Evolutionary conservation across 352 stramenopile genomes (phyloP), one percentile per base, ranked within the genome.

Genomic region (Globisporangium middletonii): DNA sequence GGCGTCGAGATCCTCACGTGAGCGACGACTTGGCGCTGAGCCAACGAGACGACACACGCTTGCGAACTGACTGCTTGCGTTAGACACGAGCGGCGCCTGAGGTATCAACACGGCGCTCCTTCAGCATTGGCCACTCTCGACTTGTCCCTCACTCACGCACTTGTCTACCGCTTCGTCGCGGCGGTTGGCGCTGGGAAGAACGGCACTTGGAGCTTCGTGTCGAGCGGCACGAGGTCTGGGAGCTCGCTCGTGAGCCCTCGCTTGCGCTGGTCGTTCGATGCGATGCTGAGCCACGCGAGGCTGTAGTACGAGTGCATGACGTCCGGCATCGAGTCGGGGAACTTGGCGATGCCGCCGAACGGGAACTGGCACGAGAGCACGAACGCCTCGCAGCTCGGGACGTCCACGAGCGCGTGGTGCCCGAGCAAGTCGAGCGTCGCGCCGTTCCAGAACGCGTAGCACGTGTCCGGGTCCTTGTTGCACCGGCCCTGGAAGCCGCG

Each of bases 1-100:
- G 96, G 96, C 43, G 89, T 97, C 3, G 93, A 98, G 55, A 89
- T 98, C 28, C 68, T 99, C 47, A 99, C 97, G n/a, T 91, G 77
- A 60, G 28, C 52, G 53, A 18, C 30, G 12, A 42, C 18, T 3
- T 42, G 38, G 30, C 4, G 28, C 12, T 51, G 33, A 57, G 42
- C 51, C 57, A 42, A 13, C 18, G 47, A 52, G 55, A 42, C 57
- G 44, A 62, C 43, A 62, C 19, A 50, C 1, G 30, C 30, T 35
- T 5, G 30, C 30, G 4, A 35, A 35, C 30, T 5, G 30, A 35
- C 30, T 35, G 30, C 6, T 9, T 38, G 33, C 5, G 6, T 12
- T 38, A 38, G 33, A 38, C 33, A 9, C 33, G 9, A 38, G 33
- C 7, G 33, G 33, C 7, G 33, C 33, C 4, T 9, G 4, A 13